These are phyloP conservation scores for Oenanthe sinensis DNA, from an alignment of 129 eudicot species.

Conservation along the genomic window DNA sequence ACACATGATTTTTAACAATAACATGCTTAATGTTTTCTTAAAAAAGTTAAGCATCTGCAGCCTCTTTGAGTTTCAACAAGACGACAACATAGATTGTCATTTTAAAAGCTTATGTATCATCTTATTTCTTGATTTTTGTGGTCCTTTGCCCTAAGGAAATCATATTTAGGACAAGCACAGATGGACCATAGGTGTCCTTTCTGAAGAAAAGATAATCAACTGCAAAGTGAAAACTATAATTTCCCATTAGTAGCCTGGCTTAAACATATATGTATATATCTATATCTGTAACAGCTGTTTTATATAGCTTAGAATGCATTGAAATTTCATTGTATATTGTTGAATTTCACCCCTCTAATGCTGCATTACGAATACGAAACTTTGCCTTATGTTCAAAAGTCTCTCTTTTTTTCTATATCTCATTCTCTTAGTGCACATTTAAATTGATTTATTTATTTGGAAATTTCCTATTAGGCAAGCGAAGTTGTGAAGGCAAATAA, in stretches of 20 bases:
- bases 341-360: not conserved
- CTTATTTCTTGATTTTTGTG: not conserved
- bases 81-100: not conserved
- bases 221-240: not conserved
- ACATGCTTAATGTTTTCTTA: not conserved
- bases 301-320: not conserved
- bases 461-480: slow-evolving; percentile 52
- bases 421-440: not conserved
- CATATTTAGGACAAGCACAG: not conserved
- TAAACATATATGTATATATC: not conserved
- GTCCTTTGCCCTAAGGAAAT: not conserved
- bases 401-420: not conserved
- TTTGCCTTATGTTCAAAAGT: not conserved
- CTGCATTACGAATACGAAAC: not conserved
- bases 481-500: slow-evolving; percentile 95
- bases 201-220: not conserved
- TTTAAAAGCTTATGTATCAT: not conserved
- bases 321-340: not conserved
- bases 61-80: not conserved
- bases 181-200: not conserved
- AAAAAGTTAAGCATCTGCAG: not conserved
- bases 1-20: not conserved
- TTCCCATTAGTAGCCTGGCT: not conserved
- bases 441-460: slow-evolving; percentile 10
- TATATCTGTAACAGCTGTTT: not conserved